These are phyloP conservation scores for Kluyveromyces sp. DNA, from an alignment of 1,139 yeast species.

Conservation along the genomic window DNA sequence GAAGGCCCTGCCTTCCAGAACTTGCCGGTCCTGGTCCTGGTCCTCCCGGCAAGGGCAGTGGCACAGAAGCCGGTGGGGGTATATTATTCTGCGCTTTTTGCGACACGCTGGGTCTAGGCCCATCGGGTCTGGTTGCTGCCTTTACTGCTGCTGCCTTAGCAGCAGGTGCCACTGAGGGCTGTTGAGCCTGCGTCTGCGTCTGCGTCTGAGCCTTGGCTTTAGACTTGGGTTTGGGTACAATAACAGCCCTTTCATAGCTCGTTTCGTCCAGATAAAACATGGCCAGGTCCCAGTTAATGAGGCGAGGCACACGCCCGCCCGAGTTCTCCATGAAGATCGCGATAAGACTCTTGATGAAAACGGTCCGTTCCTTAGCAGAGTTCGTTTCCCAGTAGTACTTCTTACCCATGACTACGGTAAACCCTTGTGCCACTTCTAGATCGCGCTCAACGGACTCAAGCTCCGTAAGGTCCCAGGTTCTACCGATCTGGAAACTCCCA, in stretches of 20 bases:
- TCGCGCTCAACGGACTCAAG: conserved; percentile 52
- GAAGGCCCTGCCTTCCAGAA: no score
- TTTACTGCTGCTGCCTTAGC: no score
- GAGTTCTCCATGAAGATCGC: conserved; percentile 61
- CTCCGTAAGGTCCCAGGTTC: conserved; percentile 86
- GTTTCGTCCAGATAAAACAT: conserved; percentile 33
- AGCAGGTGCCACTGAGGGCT: no score
- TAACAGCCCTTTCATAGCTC: conserved; percentile 29
- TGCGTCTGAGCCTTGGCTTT: conserved; percentile 5
- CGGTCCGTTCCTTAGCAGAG: conserved; percentile 57
- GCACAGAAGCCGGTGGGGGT: no score
- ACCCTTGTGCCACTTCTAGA: conserved; percentile 43
- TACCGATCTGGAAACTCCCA: conserved; percentile 78
- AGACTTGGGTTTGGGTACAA: conserved; percentile 4
- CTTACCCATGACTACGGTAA: conserved; percentile 60
- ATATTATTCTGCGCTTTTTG: no score
- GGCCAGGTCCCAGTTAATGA: conserved; percentile 42
- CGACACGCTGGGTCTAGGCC: no score
- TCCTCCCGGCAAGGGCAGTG: neutral
- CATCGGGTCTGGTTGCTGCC: no score
- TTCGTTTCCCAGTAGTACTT: conserved; percentile 81
- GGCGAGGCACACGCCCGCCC: conserved; percentile 57
- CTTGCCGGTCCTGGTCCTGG: neutral
- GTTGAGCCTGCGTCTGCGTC: neutral
- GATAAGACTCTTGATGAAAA: conserved; percentile 56